Base-by-base conservation (phyloP, 441 rosid genomes). In the Syzygium malaccense region DNA sequence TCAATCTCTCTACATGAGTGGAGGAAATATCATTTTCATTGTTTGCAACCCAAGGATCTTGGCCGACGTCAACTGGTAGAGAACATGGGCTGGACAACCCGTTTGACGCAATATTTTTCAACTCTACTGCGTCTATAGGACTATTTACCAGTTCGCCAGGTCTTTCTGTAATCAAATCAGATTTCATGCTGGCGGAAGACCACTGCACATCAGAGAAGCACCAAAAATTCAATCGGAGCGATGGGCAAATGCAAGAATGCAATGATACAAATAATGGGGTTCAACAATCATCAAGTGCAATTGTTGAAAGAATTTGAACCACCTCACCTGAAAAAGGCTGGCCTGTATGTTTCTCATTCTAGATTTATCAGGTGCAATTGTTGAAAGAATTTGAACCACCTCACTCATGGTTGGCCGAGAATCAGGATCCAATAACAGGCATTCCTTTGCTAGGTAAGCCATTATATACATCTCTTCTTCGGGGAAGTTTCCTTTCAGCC, bases 331-430 rank as follows among this genome's bases (percentile, higher is more conserved):
- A 89, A 90, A 94, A 88, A 96, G 92, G 89, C 92, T 93, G 48
- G 90, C 92, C 23, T 98, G 96, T 84, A 96, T 91, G 86, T 88
- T 93, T 92, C 95, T 95, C 92, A 96, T 93, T 84, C 94, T 93
- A 17, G 95, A 94, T 89, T 94, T 94, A 51, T 96, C 96, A 2
- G 96, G 96, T 90, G 94, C 91, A 49, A 98, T 94, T 49, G 98
- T 94, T 51, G 98, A 96, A 88, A 98, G 98, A 91, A 96, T 96
- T 90, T 98, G 99, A 90, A 96, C 99, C 92, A 96, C 97, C 91
- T 98, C 99, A 86, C 96, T 94, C 99, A 98, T 98, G 89, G 97
- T 95, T 87, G 99, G 99, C 66, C 99, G 94, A 88, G 95, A 92
- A 85, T 98, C 99, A 57, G 99, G 99, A 89, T 96, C 99, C 90